A percentile compares a stretch with the other conserved stretches of the same genome.
These are phyloP conservation scores for Ophiostoma sp. DNA, from an alignment of 2,329 filamentous ascomycete genomes.

Conservation along the genomic window DNA sequence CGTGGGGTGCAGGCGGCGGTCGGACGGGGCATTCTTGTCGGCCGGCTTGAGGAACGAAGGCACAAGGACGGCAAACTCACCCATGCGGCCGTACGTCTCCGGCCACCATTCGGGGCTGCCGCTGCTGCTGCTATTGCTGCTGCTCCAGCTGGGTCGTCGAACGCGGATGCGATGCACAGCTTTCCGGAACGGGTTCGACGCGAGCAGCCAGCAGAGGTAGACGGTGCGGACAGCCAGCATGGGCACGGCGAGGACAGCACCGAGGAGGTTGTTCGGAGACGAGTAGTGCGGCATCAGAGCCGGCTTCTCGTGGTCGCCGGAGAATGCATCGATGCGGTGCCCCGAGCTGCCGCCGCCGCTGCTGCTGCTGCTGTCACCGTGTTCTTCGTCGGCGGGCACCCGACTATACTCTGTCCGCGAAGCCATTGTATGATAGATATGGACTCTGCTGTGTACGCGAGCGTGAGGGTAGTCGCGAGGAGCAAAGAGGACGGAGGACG, in stretches of 20 bases:
- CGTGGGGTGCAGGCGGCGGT: slow-evolving; percentile 27
- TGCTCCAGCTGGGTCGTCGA: background rate
- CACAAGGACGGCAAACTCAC: slow-evolving; percentile 17
- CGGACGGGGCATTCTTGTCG: background rate
- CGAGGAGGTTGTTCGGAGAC: background rate
- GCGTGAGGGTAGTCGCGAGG: too few species aligned
- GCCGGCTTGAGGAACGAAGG: slow-evolving; percentile 21
- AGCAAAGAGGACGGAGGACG: too few species aligned
- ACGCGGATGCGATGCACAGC: background rate
- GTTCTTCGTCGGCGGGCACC: background rate
- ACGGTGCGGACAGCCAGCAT: slow-evolving; percentile 9
- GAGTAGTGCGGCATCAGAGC: background rate
- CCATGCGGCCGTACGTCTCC: slow-evolving; percentile 9
- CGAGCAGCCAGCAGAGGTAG: slow-evolving; percentile 10
- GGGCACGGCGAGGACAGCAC: background rate
- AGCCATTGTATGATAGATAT: background rate
- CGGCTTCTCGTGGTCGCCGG: background rate
- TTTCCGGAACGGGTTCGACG: slow-evolving; percentile 10
- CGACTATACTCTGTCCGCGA: background rate
- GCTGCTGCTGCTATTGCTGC: too few species aligned
- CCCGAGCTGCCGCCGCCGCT: background rate
- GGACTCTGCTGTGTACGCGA: too few species aligned
- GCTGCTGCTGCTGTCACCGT: background rate
- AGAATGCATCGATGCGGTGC: background rate
- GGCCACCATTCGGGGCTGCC: slow-evolving; percentile 12